Evolutionary conservation across 2,329 filamentous ascomycete species (phyloP), one percentile per base, ranked within the genome.

Genomic region (Hymenoscyphus fraxineus): DNA sequence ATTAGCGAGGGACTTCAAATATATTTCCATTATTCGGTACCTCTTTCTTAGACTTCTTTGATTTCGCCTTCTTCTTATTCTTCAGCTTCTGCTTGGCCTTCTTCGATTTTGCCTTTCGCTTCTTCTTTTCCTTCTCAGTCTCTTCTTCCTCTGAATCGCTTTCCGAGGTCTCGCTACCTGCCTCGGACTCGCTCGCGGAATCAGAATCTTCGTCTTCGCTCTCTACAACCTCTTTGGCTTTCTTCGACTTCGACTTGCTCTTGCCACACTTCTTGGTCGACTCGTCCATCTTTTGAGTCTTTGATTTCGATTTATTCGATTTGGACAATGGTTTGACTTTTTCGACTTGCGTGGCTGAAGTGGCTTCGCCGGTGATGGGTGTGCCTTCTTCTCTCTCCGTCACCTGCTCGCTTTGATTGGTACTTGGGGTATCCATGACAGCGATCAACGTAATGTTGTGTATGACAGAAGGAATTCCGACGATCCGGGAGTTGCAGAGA

Each of bases 21-120:
- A 47, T 40, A 3, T 4, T 2, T n/a, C 19, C 4, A 6, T 59
- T 62, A 61, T 31, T 40, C 67, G 70, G 32, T 75, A 75, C 65
- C 68, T 72, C 71, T 72, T 77, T 74, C 60, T 71, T 75, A 7
- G 76, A 69, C 64, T 76, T 78, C 55, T 78, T 80, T 54, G 75
- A 77, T 71, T 78, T 80, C 3, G 71, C 67, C 67, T 79, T 80
- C 60, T 71, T 70, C 68, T 75, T 75, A 7, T 72, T 71, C 62
- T 73, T 73, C 15, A 69, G 65, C 60, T 70, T 72, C 64, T 77
- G 79, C 62, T 66, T 72, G 64, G 73, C 74, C 27, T 73, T 70
- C 61, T 78, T 78, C 44, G 44, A 51, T 61, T 76, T 71, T 60
- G 74, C 74, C 62, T 66, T 66, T 66, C 73, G 74, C 59, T 77